Base-by-base conservation (phyloP, 2,329 filamentous ascomycete genomes). In the Ophioceras dolichostomum region DNA sequence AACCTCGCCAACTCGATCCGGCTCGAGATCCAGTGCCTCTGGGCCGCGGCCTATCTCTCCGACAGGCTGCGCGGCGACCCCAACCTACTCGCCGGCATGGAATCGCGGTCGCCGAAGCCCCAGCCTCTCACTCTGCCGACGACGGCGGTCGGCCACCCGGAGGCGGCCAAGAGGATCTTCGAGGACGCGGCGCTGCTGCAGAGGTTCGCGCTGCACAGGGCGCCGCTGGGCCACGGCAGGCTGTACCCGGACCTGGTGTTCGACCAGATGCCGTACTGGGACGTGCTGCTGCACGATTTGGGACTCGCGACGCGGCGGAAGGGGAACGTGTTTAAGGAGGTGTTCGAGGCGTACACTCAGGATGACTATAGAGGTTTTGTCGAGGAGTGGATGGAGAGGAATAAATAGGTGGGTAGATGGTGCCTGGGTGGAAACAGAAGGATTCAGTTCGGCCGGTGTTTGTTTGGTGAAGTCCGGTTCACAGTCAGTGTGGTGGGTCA, bases 231-330 rank as follows among this genome's bases (percentile, higher is more conserved):
- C 0, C 69, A 70, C 42, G 72, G 72, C 0, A 55, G 58, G 2
- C 49, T 52, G 21, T 57, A 62, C 39, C 66, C 67, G 0, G 73
- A 78, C 47, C 64, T 76, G 22, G 69, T 72, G 3, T 78, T 77
- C 41, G 75, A 79, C 48, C 62, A 63, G 4, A 37, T 78, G 32
- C 71, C 71, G 6, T 79, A 73, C 50, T 54, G 75, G 35, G 73
- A 78, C 53, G 41, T 68, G 47, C 48, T 79, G 47, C 45, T 76
- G 38, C 53, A 54, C 13, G 74, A 79, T 48, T 43, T 78, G 41
- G 70, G 66, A 0, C 47, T 77, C 39, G 52, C 58, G 20, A 53
- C 48, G 16, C 47, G 51, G 39, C 48, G 62, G 22, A 67, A 66
- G 47, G 40, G 45, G 3, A 51, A 54, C 0, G 48, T 49, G 38